phyloP scores from a whole-genome alignment of 345 rosid genomes.

The Citrus reticulata region DNA sequence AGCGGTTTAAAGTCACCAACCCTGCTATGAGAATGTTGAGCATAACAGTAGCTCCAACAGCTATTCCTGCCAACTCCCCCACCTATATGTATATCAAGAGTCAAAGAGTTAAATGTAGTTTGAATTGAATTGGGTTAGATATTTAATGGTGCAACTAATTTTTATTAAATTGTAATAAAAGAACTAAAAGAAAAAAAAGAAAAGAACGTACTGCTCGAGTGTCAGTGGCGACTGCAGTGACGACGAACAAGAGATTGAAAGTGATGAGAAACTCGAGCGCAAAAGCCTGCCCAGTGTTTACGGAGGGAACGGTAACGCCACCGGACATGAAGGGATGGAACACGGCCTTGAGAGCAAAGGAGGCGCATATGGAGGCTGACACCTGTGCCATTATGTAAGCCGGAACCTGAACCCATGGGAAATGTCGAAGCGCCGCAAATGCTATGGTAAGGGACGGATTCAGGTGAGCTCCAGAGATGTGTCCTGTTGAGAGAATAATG shows the following conservation, averaged over 20 bases:
- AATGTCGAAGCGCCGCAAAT: slow-evolving; percentile 83
- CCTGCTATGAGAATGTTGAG: slow-evolving; percentile 93
- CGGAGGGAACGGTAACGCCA: slow-evolving; percentile 95
- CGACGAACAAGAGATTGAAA: slow-evolving; percentile 85
- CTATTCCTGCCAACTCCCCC: slow-evolving; percentile 95
- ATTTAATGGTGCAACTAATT: too few species aligned
- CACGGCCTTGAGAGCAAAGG: slow-evolving; percentile 84
- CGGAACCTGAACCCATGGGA: slow-evolving; percentile 91
- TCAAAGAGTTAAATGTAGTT: not conserved
- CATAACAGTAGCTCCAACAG: slow-evolving; percentile 97
- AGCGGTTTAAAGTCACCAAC: slow-evolving; percentile 24
- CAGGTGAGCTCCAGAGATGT: slow-evolving; percentile 94
- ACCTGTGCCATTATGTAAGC: slow-evolving; percentile 90
- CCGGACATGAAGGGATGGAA: slow-evolving; percentile 90
- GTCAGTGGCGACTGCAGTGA: slow-evolving; percentile 95
- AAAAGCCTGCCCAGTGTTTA: slow-evolving; percentile 70
- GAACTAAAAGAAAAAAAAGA: too few species aligned
- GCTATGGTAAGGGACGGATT: slow-evolving; percentile 93
- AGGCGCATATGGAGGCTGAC: slow-evolving; percentile 87
- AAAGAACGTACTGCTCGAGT: slow-evolving; percentile 75
- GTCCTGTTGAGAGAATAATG: slow-evolving; percentile 84
- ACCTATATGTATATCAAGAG: slow-evolving; percentile 41
- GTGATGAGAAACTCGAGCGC: slow-evolving; percentile 93
- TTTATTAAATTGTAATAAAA: too few species aligned
- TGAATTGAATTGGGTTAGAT: not conserved